These are phyloP conservation scores for Cenchrus fungigraminus DNA, from an alignment of 176 grass and related monocot genomes.

Conservation along the genomic window DNA sequence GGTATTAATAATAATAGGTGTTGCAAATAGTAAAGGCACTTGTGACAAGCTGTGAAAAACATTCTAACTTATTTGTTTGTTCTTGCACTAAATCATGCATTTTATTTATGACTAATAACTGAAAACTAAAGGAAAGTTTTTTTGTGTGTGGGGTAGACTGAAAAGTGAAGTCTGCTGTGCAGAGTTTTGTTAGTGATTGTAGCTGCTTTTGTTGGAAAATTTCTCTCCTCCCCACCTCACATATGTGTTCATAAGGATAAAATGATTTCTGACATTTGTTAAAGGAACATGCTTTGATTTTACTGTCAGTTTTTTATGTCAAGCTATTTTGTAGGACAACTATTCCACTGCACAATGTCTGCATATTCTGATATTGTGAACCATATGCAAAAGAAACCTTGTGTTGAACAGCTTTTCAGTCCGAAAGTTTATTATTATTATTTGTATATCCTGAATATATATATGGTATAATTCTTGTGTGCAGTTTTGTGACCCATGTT, in stretches of 20 bases:
- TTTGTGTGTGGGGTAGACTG: not conserved
- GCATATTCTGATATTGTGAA: not conserved
- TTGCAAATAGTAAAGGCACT: not conserved
- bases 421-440: not conserved
- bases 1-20: not conserved
- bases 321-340: not conserved
- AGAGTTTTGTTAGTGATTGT: not conserved
- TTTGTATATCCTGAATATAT: not conserved
- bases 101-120: constrained; percentile 11
- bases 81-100: constrained; percentile 19
- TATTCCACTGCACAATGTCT: not conserved
- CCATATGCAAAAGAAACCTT: not conserved
- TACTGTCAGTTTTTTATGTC: not conserved
- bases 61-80: constrained; percentile 1
- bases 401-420: not conserved
- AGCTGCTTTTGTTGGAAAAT: not conserved
- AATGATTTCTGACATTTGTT: not conserved
- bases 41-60: not conserved
- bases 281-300: constrained; percentile 22
- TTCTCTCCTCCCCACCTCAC: not conserved
- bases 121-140: not conserved
- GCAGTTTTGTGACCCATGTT: not conserved
- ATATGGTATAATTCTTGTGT: not conserved
- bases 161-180: not conserved
- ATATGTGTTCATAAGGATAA: not conserved